Evolutionary conservation across 345 rosid genomes (phyloP), one percentile per base, ranked within the genome.

Genomic region (Angophora floribunda): DNA sequence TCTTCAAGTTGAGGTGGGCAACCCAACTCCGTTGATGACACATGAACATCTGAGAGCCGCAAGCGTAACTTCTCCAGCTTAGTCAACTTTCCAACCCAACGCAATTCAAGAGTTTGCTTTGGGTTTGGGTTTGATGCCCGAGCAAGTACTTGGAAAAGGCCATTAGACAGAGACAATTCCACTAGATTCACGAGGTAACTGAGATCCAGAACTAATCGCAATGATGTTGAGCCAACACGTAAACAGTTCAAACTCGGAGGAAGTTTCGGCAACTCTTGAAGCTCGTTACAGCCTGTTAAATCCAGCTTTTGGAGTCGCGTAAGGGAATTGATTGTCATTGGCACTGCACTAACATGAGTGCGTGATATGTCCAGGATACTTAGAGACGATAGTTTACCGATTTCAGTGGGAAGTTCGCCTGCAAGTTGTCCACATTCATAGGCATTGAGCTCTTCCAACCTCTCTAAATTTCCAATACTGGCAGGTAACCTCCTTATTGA

Each of bases 311-410:
- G 22, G 44, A 67, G 78, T 30, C 0, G 21, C 6, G 0, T 15
- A 11, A 67, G 22, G 0, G 3, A 30, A 7, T 3, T 7, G 0
- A 67, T 7, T 67, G 1, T 0, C 0, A 3, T 2, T 0, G 6
- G 44, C 0, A 0, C 41, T 15, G 11, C 21, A 15, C 44, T 2
- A 15, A 30, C 6, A 30, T 21, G 0, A 0, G 1, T 15, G 0
- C 3, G 0, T 0, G 22, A 15, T 4, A 15, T 7, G 21, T 67
- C 44, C 2, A 67, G 44, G 44, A 67, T 67, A 4, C 44, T 7
- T 67, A 0, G 78, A 30, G 6, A 67, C 44, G 36, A 30, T 0
- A 30, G 44, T 67, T 30, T 0, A 9, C 78, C 78, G 7, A 30
- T 30, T 30, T 0, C 22, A 30, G 11, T 30, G 17, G 78, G 78